Evolutionary conservation across 768 basidiomycete species (phyloP), one percentile per base, ranked within the genome.

Genomic region (Termitomyces sp.): DNA sequence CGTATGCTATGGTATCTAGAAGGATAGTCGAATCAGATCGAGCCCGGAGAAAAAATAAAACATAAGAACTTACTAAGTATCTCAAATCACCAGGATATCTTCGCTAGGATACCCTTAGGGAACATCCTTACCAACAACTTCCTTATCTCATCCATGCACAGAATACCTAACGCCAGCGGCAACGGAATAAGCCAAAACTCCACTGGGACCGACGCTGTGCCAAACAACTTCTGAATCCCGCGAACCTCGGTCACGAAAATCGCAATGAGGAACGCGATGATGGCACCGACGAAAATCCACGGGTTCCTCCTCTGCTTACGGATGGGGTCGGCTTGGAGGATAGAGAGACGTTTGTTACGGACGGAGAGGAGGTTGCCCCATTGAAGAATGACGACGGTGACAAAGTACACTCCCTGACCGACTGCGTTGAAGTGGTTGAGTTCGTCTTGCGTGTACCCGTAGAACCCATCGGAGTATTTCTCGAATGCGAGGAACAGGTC

Each of bases 121-220:
- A 50, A 64, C 3, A 37, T 53, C 37, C 63, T 58, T 6, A 79
- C 79, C 13, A 80, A 59, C 49, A 79, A 58, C 64, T 81, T 81
- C 26, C 80, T 70, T 1, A 72, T 56, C 60, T 82, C 80, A 51
- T 82, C 80, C 45, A 79, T 62, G 5, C 64, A 65, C 53, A 82
- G 61, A 5, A 82, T 67, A 1, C 64, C 77, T 13, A 75, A 44
- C 2, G 76, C 80, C 37, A 81, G 78, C 2, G 67, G 70, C 54
- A 81, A 76, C 2, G 80, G 79, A 30, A 78, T 68, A 14, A 77
- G 71, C 80, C 80, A 82, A 65, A 79, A 82, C 73, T 74, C 78
- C 2, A 69, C 64, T 1, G 76, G 79, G 27, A 81, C 79, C 6
- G 76, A 74, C 2, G 74, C 64, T 4, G 79, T 82, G 2, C 33